These are phyloP conservation scores for Scutellaria galericulata DNA, from an alignment of 257 asterid species.

Conservation along the genomic window DNA sequence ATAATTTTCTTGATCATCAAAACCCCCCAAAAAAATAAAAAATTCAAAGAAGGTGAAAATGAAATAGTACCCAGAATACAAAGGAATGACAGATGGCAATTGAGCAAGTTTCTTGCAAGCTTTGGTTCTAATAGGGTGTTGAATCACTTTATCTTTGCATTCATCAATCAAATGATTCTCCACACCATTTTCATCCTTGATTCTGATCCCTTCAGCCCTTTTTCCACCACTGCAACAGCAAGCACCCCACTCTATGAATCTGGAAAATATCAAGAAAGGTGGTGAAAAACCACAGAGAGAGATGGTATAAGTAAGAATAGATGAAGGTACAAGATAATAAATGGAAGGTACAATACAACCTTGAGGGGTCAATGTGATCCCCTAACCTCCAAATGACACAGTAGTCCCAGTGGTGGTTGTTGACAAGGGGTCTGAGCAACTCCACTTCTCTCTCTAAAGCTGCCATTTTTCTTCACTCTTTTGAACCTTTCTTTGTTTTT, in stretches of 20 bases:
- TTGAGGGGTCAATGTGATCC: conserved; percentile 66
- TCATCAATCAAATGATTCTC: conserved; percentile 31
- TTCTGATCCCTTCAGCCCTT: conserved; percentile 24
- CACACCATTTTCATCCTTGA: conserved; percentile 48
- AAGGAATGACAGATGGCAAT: conserved; percentile 60
- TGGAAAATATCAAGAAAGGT: neutral
- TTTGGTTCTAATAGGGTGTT: conserved; percentile 55
- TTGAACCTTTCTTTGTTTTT: conserved; percentile 52
- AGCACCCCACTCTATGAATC: conserved; percentile 81
- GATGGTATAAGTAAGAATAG: neutral
- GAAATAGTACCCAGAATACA: conserved; percentile 73
- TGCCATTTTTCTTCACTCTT: conserved; percentile 40
- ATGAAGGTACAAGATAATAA: neutral
- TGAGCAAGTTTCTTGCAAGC: conserved; percentile 68
- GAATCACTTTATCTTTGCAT: conserved; percentile 60
- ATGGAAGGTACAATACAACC: conserved; percentile 39
- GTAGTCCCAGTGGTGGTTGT: conserved; percentile 66
- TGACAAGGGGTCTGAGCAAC: conserved; percentile 63
- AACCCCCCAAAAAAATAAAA: neutral
- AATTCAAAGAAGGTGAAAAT: neutral
- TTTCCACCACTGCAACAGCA: conserved; percentile 82
- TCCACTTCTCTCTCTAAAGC: conserved; percentile 51
- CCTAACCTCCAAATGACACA: conserved; percentile 83
- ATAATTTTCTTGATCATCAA: neutral
- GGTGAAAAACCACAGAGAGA: neutral